phyloP scores from a whole-genome alignment of 148 eudicot genomes.

The Rhododendron ovatum region DNA sequence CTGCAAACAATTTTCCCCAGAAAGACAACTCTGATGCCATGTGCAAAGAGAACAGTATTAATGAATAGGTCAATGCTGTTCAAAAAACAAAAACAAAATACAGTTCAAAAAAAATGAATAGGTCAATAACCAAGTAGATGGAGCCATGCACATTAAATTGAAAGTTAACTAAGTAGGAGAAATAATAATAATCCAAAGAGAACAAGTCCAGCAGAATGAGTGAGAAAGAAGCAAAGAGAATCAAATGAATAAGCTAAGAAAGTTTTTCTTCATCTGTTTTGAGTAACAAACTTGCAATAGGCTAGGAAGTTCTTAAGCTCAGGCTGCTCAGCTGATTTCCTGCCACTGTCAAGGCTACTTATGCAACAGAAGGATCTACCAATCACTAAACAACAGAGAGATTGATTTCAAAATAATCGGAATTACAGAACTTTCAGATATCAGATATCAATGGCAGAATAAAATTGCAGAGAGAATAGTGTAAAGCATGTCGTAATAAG shows the following conservation, averaged over 20 bases:
- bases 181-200: neutral
- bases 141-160: neutral
- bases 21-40: neutral
- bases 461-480: neutral
- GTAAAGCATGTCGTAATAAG: neutral
- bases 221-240: neutral
- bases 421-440: neutral
- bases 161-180: neutral
- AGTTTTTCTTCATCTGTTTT: neutral
- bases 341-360: neutral
- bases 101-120: too few species aligned
- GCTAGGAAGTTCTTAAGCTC: neutral
- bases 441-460: neutral
- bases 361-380: slow-evolving; percentile 1
- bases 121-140: neutral
- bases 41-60: neutral
- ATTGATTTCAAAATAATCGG: neutral
- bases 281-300: neutral
- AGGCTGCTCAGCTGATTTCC: neutral
- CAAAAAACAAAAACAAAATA: too few species aligned
- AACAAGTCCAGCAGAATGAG: neutral
- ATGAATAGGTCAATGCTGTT: neutral
- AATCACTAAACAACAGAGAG: neutral
- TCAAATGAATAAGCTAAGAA: neutral
- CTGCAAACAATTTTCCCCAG: neutral